Conservation (phyloP, 2,329 filamentous ascomycete genomes). For the Pseudopyricularia cyperi region DNA sequence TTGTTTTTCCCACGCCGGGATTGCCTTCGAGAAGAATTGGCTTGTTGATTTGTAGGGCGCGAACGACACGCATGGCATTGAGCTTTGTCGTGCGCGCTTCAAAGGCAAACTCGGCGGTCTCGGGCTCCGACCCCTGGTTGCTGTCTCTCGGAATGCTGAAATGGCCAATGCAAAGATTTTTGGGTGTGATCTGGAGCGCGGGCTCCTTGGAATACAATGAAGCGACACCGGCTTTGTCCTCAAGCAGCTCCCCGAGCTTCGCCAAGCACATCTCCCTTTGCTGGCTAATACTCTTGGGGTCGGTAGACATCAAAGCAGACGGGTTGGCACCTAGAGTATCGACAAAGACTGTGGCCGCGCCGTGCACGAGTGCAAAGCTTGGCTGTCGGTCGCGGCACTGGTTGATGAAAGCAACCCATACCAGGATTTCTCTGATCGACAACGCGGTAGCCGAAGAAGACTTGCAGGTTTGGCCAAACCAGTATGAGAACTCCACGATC, state of each 20-base stretch:
- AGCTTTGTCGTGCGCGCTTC: conserved; percentile 78
- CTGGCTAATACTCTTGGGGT: conserved; percentile 52
- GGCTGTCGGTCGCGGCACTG: conserved; percentile 32
- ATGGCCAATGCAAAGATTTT: conserved; percentile 53
- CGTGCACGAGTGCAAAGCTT: conserved; percentile 51
- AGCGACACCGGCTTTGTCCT: conserved; percentile 45
- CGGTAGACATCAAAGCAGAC: conserved; percentile 67
- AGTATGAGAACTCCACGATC: conserved; percentile 80
- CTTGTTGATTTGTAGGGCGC: conserved; percentile 78
- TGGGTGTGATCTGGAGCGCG: conserved; percentile 38
- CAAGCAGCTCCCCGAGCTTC: conserved; percentile 56
- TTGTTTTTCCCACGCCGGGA: conserved; percentile 97
- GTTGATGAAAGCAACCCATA: conserved; percentile 91
- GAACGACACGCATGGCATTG: conserved; percentile 82
- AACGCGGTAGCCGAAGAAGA: conserved; percentile 63
- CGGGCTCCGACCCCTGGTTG: conserved; percentile 30
- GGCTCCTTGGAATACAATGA: conserved; percentile 52
- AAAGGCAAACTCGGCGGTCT: conserved; percentile 48
- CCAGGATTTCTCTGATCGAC: conserved; percentile 82
- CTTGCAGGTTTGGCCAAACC: conserved; percentile 79
- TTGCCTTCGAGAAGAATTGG: conserved; percentile 92
- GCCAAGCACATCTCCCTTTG: conserved; percentile 63
- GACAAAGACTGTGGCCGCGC: conserved; percentile 89
- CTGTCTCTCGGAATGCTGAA: conserved; percentile 52
- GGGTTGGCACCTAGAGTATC: conserved; percentile 94